These are phyloP conservation scores for Samsoniella hepiali DNA, from an alignment of 2,329 filamentous ascomycete species.

Conservation along the genomic window DNA sequence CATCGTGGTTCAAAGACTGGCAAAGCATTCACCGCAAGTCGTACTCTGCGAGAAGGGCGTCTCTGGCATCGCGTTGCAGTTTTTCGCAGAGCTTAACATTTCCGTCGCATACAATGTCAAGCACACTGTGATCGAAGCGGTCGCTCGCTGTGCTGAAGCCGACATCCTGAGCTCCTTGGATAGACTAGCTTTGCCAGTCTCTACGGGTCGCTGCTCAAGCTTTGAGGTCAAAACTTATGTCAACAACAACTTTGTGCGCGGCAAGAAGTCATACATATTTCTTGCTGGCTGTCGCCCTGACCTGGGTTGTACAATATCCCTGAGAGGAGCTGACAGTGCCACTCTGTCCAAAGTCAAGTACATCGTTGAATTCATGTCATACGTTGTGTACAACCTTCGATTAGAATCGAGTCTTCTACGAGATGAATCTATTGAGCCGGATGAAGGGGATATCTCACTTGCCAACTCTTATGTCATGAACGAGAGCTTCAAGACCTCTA, in stretches of 20 bases:
- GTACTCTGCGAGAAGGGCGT: constrained; percentile 91
- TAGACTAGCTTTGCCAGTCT: constrained; percentile 72
- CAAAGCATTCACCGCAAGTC: constrained; percentile 78
- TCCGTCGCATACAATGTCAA: constrained; percentile 97
- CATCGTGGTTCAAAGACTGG: constrained; percentile 88
- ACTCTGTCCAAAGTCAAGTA: constrained; percentile 77
- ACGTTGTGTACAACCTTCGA: constrained; percentile 96
- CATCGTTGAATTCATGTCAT: constrained; percentile 98
- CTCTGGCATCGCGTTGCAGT: constrained; percentile 83
- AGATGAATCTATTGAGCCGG: constrained; percentile 84
- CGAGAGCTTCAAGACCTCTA: constrained; percentile 37
- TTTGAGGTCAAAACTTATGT: constrained; percentile 97
- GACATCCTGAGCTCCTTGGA: constrained; percentile 93
- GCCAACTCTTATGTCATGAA: constrained; percentile 41
- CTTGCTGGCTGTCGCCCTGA: constrained; percentile 86
- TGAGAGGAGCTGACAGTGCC: constrained; percentile 74
- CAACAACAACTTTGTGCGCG: constrained; percentile 66
- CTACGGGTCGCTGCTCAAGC: constrained; percentile 74
- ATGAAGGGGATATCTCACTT: constrained; percentile 47
- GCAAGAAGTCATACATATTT: constrained; percentile 94
- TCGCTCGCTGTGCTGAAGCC: constrained; percentile 87
- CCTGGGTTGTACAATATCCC: constrained; percentile 88
- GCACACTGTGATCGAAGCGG: constrained; percentile 89
- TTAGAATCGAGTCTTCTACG: constrained; percentile 91
- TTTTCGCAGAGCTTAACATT: constrained; percentile 83